A percentile compares a stretch with the other conserved stretches of the same genome.
phyloP scores from a whole-genome alignment of 768 basidiomycete genomes.

The Hericium alpestre region DNA sequence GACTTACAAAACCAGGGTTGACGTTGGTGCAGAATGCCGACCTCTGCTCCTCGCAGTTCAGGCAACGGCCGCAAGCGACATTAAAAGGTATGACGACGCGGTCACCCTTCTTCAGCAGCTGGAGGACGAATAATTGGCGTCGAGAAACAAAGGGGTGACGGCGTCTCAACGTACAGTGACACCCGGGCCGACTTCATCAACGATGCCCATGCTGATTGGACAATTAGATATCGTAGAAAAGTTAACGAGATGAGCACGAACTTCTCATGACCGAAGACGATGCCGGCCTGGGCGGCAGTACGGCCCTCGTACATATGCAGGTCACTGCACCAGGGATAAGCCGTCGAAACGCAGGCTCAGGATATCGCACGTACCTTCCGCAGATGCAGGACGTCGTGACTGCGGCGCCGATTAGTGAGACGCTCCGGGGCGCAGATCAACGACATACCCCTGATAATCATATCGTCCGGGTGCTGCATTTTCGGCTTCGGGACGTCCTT shows the following conservation, averaged over 20 bases:
- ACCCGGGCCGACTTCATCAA: slow-evolving; percentile 36
- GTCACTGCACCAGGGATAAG: slow-evolving; percentile 23
- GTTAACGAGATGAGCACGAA: slow-evolving; percentile 12
- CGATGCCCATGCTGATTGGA: slow-evolving; percentile 34
- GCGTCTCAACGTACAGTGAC: slow-evolving; percentile 26
- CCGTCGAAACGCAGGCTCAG: background rate
- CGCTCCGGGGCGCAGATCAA: background rate
- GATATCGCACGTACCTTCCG: slow-evolving; percentile 25
- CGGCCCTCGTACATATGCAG: slow-evolving; percentile 50
- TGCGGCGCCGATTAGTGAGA: slow-evolving; percentile 12
- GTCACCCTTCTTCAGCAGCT: slow-evolving; percentile 45
- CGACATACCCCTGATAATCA: slow-evolving; percentile 35
- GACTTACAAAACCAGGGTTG: slow-evolving; percentile 45
- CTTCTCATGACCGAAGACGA: slow-evolving; percentile 49
- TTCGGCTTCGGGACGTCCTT: slow-evolving; percentile 36
- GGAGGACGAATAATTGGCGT: background rate
- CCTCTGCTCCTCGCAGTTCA: slow-evolving; percentile 42
- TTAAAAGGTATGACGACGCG: slow-evolving; percentile 55
- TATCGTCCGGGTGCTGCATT: slow-evolving; percentile 41
- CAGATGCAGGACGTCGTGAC: slow-evolving; percentile 44
- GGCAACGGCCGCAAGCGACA: slow-evolving; percentile 46
- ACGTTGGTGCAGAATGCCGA: slow-evolving; percentile 49
- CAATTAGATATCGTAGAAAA: too few relatives aligned
- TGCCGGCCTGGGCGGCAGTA: slow-evolving; percentile 37
- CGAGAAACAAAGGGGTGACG: too few relatives aligned